Conservation (phyloP, 495 filamentous ascomycete species). For the Usnea hakonensis region DNA sequence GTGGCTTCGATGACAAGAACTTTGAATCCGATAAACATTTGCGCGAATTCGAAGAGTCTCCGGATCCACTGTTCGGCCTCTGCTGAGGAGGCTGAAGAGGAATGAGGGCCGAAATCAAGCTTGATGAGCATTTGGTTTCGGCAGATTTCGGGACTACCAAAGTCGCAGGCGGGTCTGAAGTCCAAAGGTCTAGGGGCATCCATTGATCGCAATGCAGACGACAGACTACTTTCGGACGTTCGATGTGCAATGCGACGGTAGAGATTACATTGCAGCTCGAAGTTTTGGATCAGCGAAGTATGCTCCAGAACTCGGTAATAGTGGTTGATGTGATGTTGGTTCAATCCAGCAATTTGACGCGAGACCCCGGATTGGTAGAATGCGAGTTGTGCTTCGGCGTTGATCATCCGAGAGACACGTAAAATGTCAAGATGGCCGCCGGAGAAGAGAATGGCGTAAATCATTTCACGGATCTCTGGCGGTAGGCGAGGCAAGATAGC, state of each 20-base stretch:
- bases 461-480: neutral
- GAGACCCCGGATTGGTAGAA: neutral
- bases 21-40: neutral
- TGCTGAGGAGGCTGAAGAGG: neutral
- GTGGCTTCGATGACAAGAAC: neutral
- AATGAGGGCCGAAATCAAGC: neutral
- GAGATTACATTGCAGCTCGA: neutral
- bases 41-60: neutral
- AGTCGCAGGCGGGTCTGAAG: too few relatives aligned
- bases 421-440: neutral
- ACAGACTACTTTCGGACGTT: too few relatives aligned
- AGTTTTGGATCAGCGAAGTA: neutral
- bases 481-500: neutral
- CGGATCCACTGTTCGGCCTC: neutral
- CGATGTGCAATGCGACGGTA: neutral
- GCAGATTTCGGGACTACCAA: neutral
- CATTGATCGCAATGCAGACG: too few relatives aligned
- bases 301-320: too few relatives aligned
- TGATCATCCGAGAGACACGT: neutral
- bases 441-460: neutral
- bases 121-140: neutral
- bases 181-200: too few relatives aligned
- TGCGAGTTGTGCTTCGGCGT: neutral
- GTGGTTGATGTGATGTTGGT: neutral
- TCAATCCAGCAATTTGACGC: neutral